Conservation (phyloP, 352 stramenopile genomes). For the Globisporangium spiculum region DNA sequence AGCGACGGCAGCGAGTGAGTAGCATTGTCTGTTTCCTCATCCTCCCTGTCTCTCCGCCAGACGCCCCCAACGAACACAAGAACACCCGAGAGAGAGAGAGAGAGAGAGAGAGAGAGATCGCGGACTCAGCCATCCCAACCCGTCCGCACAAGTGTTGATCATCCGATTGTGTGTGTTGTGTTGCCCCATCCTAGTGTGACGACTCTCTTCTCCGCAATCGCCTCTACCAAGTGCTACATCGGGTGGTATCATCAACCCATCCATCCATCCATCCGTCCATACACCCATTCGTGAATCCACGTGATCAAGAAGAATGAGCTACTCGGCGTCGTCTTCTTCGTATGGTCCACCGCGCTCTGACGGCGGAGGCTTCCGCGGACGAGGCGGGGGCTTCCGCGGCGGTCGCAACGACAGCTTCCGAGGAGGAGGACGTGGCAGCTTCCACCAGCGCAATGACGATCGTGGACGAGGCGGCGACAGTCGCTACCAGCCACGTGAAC, state of each 20-base stretch:
- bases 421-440: background rate
- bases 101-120: background rate
- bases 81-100: background rate
- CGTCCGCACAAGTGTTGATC: constrained; percentile 10
- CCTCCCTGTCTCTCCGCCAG: background rate
- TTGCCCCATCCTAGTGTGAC: constrained; percentile 16
- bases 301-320: constrained; percentile 5
- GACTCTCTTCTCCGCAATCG: constrained; percentile 1
- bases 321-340: background rate
- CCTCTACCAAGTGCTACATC: background rate
- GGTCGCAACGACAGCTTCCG: constrained; percentile 8
- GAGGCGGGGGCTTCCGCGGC: constrained; percentile 1
- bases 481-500: background rate
- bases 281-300: background rate
- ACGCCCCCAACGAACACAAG: background rate
- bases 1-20: constrained; percentile 7
- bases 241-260: background rate
- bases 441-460: background rate
- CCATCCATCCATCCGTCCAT: background rate
- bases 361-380: background rate
- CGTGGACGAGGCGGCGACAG: constrained; percentile 2
- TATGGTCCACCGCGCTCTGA: constrained; percentile 1
- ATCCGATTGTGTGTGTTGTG: constrained; percentile 17
- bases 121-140: background rate
- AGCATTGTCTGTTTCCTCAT: background rate